Base-by-base conservation (phyloP, 345 rosid species). In the Populus simonii region DNA sequence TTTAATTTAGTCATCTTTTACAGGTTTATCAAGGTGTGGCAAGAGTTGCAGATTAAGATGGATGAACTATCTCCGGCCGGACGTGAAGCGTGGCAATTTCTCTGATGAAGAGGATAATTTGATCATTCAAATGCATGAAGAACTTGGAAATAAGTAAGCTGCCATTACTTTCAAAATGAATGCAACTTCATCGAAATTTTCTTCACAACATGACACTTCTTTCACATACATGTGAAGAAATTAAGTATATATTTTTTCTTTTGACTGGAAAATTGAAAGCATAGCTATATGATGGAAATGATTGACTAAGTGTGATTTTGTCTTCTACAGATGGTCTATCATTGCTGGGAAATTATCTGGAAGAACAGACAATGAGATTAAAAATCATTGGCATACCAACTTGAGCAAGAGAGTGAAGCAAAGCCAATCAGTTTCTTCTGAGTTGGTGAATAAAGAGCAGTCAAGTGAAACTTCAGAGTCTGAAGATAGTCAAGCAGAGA, bases 21-120 rank as follows among this genome's bases (percentile, higher is more conserved):
- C 73, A 87, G 89, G 89, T 47, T 73, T 87, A 6, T 53, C 79
- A 27, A 83, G 87, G 74, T 77, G 82, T 59, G 89, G 89, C 5
- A 87, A 84, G 82, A 87, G 87, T 67, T 87, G 89, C 71, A 81
- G 89, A 63, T 61, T 85, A 57, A 72, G 89, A 8, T 87, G 88
- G 88, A 68, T 79, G 82, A 87, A 87, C 51, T 87, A 87, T 55
- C 83, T 85, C 20, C 55, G 80, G 11, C 86, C 89, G 0, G 75
- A 78, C n/a, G 51, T 87, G 55, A 87, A 83, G 53, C 86, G 57
- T 16, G 89, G 89, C n/a, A 78, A 38, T 65, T 87, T 43, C 81
- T 81, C 81, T 8, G 38, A 75, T 47, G 78, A 81, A 73, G 89
- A 87, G 76, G 84, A 85, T 66, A 82, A 74, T 66, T 23, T 59